phyloP scores from a whole-genome alignment of 805 yeast genomes.

The Tetrapisispora taiwanensis region DNA sequence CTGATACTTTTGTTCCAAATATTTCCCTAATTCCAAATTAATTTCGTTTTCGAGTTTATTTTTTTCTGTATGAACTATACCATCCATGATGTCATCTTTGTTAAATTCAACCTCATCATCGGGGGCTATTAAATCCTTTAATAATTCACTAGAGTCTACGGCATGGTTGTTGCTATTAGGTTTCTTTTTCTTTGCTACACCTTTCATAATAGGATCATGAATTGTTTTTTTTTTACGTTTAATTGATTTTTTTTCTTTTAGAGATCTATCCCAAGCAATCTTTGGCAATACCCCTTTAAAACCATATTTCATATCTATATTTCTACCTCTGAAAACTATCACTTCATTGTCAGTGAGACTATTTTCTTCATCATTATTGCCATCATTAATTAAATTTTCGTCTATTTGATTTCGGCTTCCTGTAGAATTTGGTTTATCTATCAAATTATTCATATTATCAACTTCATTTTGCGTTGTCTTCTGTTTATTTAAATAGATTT shows the following conservation, averaged over 20 bases:
- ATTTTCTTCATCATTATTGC: not conserved
- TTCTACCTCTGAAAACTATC: slow-evolving; percentile 22
- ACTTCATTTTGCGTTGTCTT: too few species aligned
- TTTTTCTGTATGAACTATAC: too few species aligned
- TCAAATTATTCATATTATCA: too few species aligned
- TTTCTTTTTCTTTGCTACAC: slow-evolving; percentile 19
- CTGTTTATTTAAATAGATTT: too few species aligned
- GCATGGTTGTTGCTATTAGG: too few species aligned
- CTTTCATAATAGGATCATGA: slow-evolving; percentile 9
- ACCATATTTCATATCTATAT: slow-evolving; percentile 21
- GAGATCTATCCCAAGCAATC: slow-evolving; percentile 24
- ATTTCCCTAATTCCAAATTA: slow-evolving; percentile 6
- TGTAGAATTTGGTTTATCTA: not conserved
- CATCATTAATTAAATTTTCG: slow-evolving; percentile 1
- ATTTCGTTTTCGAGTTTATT: not conserved
- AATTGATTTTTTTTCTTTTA: slow-evolving; percentile 4
- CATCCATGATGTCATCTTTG: not conserved
- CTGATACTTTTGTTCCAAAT: slow-evolving; percentile 12
- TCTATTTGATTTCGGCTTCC: not conserved
- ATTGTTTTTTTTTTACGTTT: slow-evolving; percentile 1
- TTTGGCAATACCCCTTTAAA: slow-evolving; percentile 27
- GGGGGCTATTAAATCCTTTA: slow-evolving; percentile 16
- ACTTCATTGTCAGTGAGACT: slow-evolving; percentile 4
- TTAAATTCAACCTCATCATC: slow-evolving; percentile 9
- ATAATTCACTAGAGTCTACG: slow-evolving; percentile 6